A percentile compares a stretch with the other conserved stretches of the same genome.
Evolutionary conservation across 768 basidiomycete species (phyloP).

Genomic region (Clathrus columnatus): DNA sequence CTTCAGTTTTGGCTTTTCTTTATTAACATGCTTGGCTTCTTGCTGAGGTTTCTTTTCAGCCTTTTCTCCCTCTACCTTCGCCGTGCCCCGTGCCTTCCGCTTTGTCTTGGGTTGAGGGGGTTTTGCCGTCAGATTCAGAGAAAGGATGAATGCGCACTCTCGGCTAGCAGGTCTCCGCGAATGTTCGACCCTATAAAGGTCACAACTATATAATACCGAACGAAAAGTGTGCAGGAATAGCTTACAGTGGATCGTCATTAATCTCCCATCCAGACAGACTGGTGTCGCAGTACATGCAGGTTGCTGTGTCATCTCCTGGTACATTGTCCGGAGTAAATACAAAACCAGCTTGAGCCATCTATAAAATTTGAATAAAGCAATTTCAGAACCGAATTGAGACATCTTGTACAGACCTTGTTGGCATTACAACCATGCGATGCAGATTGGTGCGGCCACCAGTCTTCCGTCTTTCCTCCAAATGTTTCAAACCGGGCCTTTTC

Average conservation of each 20-base stretch:
- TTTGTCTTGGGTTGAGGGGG: constrained; percentile 1
- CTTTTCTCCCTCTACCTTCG: background rate
- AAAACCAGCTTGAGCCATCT: constrained; percentile 92
- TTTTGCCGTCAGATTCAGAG: constrained; percentile 9
- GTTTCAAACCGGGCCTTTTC: constrained; percentile 66
- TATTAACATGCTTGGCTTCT: background rate
- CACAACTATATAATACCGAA: background rate
- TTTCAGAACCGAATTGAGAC: constrained; percentile 1
- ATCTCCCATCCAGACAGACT: constrained; percentile 81
- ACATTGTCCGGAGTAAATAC: constrained; percentile 58
- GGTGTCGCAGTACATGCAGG: constrained; percentile 78
- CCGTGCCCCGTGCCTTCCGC: background rate
- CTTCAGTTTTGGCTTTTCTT: background rate
- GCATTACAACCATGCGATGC: constrained; percentile 60
- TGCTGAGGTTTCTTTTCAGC: constrained; percentile 3
- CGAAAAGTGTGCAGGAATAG: constrained; percentile 9
- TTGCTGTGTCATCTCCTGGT: constrained; percentile 66
- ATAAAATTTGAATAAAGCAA: constrained; percentile 4
- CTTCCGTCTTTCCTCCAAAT: constrained; percentile 35
- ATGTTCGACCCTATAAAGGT: constrained; percentile 57
- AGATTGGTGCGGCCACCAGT: constrained; percentile 62
- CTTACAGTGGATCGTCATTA: constrained; percentile 82
- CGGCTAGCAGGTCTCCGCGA: constrained; percentile 41
- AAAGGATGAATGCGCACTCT: constrained; percentile 42
- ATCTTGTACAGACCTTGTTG: constrained; percentile 40